Conservation (phyloP, 768 basidiomycete species). For the Phaffia australis region DNA sequence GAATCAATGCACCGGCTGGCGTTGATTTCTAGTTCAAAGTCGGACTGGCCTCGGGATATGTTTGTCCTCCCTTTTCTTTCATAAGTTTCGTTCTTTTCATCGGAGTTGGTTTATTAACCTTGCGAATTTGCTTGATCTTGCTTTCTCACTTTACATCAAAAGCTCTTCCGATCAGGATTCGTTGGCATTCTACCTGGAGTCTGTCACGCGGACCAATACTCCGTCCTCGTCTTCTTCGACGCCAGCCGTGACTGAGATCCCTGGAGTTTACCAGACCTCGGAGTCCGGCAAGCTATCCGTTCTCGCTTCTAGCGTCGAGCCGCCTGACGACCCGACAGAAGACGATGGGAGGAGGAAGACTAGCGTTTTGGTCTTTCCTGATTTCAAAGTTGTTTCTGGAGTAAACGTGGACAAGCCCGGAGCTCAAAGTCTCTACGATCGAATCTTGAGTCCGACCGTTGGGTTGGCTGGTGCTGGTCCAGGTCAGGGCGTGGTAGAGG, state of each 20-base stretch:
- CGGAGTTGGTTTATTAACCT: no score
- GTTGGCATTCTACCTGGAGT: conserved; percentile 53
- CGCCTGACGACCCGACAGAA: conserved; percentile 33
- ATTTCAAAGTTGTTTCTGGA: conserved; percentile 71
- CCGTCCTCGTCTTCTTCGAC: conserved; percentile 13
- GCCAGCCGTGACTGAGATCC: conserved; percentile 30
- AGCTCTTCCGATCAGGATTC: conserved; percentile 48
- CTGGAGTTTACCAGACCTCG: conserved; percentile 52
- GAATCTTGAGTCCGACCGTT: conserved; percentile 49
- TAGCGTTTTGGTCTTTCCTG: conserved; percentile 72
- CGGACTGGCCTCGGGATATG: conserved; percentile 77
- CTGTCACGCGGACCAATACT: conserved; percentile 22
- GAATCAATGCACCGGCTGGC: conserved; percentile 44
- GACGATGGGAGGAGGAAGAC: conserved; percentile 56
- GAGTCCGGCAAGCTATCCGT: conserved; percentile 55
- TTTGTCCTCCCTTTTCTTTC: no score
- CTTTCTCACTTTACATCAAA: background rate
- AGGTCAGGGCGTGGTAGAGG: conserved; percentile 34
- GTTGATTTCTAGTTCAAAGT: conserved; percentile 77
- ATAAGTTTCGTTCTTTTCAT: no score
- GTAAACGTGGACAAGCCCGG: conserved; percentile 55
- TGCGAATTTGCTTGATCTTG: conserved; percentile 31
- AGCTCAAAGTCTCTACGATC: conserved; percentile 58
- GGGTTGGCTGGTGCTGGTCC: conserved; percentile 27
- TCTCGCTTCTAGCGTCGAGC: conserved; percentile 62